phyloP scores from a whole-genome alignment of 1,139 yeast genomes.

The Suhomyces choctaworum region DNA sequence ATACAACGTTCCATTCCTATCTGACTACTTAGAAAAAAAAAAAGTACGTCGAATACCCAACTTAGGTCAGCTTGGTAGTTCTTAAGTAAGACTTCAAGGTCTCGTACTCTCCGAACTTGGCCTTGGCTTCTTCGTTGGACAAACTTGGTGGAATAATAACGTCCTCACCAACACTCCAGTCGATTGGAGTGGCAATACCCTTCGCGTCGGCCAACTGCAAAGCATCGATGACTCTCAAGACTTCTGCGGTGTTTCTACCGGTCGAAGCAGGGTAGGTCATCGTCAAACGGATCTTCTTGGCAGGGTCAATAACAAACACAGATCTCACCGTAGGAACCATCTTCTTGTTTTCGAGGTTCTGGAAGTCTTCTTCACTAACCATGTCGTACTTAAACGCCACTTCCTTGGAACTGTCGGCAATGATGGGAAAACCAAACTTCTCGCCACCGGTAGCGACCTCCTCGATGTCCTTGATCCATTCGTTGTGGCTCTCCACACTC shows the following conservation, averaged over 20 bases:
- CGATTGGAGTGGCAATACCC: slow-evolving; percentile 78
- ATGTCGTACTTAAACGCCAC: slow-evolving; percentile 72
- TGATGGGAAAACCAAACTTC: slow-evolving; percentile 69
- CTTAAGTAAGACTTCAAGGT: slow-evolving; percentile 73
- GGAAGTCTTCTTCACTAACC: slow-evolving; percentile 41
- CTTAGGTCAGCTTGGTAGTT: slow-evolving; percentile 12
- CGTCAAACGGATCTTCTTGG: slow-evolving; percentile 69
- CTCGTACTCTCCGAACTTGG: slow-evolving; percentile 73
- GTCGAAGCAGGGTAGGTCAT: slow-evolving; percentile 82
- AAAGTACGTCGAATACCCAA: neutral
- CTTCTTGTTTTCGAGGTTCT: slow-evolving; percentile 17
- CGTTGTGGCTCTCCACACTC: slow-evolving; percentile 65
- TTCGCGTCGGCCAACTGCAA: slow-evolving; percentile 72
- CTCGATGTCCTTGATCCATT: slow-evolving; percentile 83
- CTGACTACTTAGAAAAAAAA: neutral
- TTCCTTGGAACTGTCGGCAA: slow-evolving; percentile 74
- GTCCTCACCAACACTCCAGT: slow-evolving; percentile 87
- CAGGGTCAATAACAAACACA: slow-evolving; percentile 80
- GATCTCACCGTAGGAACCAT: slow-evolving; percentile 65
- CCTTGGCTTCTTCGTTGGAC: slow-evolving; percentile 69
- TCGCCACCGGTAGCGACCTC: slow-evolving; percentile 61
- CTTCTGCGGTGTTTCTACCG: slow-evolving; percentile 88
- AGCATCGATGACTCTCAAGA: slow-evolving; percentile 77
- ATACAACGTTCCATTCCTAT: neutral
- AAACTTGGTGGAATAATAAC: slow-evolving; percentile 79